Evolutionary conservation across 2,329 filamentous ascomycete genomes (phyloP), one percentile per base, ranked within the genome.

Genomic region (Biscogniauxia sp.): DNA sequence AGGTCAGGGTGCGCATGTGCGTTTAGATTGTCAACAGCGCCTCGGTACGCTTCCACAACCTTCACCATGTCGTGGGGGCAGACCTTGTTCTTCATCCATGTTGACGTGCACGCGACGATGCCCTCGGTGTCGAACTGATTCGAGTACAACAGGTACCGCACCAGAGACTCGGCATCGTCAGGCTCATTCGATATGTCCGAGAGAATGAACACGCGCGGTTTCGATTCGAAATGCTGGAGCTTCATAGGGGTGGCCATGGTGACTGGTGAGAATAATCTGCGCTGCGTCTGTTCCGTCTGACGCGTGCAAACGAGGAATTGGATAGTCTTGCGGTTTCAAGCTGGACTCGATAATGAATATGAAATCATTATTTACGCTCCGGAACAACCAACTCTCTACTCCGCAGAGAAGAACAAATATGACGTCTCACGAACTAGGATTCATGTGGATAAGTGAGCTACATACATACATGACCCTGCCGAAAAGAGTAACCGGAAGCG

Each of bases 11-110:
- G 79, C 1, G 74, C 75, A 63, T 83, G 79, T 1, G 63, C 61
- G 32, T 78, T 76, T 1, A 83, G 68, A 56, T 79, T 81, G 17
- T 74, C 72, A 17, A 70, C 68, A 1, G 75, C 74, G 50, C 73
- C 62, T 11, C 62, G 72, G 61, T 78, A 79, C 9, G 71, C 75
- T 53, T 75, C 64, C 45, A 79, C 57, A 19, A 78, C 73, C 13
- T 67, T 66, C 37, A 68, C 61, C 64, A 78, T 76, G 19, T 76
- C 69, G 37, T 76, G 66, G 4, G 72, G 66, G 61, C 72, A 67
- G 32, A 71, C 67, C 11, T 68, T 67, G 51, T 66, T 66, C 32
- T 72, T 73, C 60, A 76, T 65, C 76, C 76, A 78, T 59, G 68
- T 73, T 11, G 75, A 77, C 0, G 76, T 77, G 8, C 66, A 69